A percentile compares a stretch with the other conserved stretches of the same genome.
Evolutionary conservation across 495 filamentous ascomycete genomes (phyloP).

Genomic region (Penicillium dipodomyicola): DNA sequence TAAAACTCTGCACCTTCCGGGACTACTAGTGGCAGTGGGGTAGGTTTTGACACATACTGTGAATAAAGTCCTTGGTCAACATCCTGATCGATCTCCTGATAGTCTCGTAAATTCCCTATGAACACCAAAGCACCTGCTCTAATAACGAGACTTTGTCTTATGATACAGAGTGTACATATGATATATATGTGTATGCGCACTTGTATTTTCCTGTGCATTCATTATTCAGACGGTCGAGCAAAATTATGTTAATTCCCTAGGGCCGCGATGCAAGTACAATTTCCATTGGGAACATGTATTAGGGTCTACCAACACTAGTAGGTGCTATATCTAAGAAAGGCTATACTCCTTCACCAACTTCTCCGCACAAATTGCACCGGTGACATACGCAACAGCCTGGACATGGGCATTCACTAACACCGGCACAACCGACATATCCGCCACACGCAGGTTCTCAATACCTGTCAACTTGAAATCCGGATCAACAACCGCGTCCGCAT

Average conservation of each 20-base stretch:
- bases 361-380: slow-evolving; percentile 26
- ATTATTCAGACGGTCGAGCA: not conserved
- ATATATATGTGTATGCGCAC: too few species aligned
- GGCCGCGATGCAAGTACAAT: not conserved
- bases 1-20: too few species aligned
- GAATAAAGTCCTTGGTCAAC: too few species aligned
- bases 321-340: slow-evolving; percentile 7
- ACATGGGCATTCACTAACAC: slow-evolving; percentile 38
- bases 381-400: slow-evolving; percentile 29
- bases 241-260: not conserved
- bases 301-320: not conserved
- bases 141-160: too few species aligned
- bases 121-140: too few species aligned
- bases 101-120: too few species aligned
- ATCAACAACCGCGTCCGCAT: slow-evolving; percentile 46
- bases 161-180: too few species aligned
- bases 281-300: not conserved
- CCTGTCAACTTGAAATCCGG: slow-evolving; percentile 50
- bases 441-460: slow-evolving; percentile 53
- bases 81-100: too few species aligned
- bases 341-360: slow-evolving; percentile 26
- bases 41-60: too few species aligned
- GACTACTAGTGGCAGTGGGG: too few species aligned
- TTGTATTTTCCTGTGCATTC: too few species aligned
- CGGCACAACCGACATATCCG: slow-evolving; percentile 59